Conservation (phyloP, 2,329 filamentous ascomycete genomes). For the Dryadomyces sulphureus region DNA sequence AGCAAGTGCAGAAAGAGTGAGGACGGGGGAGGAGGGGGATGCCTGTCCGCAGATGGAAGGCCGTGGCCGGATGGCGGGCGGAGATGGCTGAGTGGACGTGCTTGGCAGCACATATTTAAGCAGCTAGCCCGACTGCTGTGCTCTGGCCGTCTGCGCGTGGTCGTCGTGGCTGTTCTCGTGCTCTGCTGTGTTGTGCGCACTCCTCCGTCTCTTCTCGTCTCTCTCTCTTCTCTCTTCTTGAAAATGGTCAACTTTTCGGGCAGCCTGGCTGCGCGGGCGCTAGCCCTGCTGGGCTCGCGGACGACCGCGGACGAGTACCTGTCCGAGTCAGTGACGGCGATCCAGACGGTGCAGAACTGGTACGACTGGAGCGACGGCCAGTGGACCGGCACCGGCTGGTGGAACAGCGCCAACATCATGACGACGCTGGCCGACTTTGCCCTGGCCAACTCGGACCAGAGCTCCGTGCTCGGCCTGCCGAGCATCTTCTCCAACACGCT, state of each 20-base stretch:
- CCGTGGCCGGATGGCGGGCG: too few relatives aligned
- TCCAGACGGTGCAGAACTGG: slow-evolving; percentile 38
- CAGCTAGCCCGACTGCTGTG: background rate
- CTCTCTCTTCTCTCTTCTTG: background rate
- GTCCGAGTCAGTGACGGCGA: slow-evolving; percentile 18
- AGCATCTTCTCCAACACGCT: slow-evolving; percentile 30
- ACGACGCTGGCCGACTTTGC: slow-evolving; percentile 45
- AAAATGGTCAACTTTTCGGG: background rate
- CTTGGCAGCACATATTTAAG: background rate
- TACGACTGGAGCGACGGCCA: slow-evolving; percentile 46
- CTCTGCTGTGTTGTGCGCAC: background rate
- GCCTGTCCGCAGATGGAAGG: background rate
- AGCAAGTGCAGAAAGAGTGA: background rate
- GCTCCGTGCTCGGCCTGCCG: slow-evolving; percentile 23
- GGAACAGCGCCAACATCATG: slow-evolving; percentile 56
- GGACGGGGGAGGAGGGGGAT: background rate
- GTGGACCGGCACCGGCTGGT: slow-evolving; percentile 55
- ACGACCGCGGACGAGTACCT: slow-evolving; percentile 15
- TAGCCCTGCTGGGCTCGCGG: background rate
- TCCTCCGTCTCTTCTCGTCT: background rate
- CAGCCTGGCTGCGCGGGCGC: background rate
- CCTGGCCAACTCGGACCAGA: slow-evolving; percentile 17
- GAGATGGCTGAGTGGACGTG: background rate
- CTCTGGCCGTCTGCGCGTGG: background rate
- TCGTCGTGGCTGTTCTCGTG: background rate